Evolutionary conservation across 257 asterid species (phyloP).

Genomic region (Thymus mandschuricus): DNA sequence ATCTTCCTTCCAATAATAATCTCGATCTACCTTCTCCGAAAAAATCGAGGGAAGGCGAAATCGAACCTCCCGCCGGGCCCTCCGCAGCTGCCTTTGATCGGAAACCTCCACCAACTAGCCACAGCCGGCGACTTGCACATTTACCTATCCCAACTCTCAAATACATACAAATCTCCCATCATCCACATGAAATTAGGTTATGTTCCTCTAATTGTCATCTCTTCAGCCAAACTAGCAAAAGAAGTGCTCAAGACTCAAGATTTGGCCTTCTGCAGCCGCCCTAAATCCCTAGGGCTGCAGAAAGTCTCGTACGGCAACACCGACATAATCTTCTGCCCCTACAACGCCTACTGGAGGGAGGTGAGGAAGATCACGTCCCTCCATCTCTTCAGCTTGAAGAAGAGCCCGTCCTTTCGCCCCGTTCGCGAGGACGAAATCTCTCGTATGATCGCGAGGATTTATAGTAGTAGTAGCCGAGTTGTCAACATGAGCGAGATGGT

Average conservation of each 20-base stretch:
- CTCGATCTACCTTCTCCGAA: not conserved
- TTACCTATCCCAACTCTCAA: not conserved
- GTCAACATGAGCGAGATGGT: not conserved
- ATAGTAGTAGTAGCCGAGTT: not conserved
- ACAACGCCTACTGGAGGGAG: conserved; percentile 19
- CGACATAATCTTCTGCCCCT: not conserved
- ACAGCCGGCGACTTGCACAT: not conserved
- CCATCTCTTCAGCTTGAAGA: not conserved
- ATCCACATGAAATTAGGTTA: not conserved
- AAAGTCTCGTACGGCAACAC: not conserved
- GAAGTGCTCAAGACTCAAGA: not conserved
- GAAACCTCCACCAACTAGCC: not conserved
- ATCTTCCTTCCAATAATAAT: not conserved
- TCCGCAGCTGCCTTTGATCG: not conserved
- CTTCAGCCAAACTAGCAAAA: not conserved
- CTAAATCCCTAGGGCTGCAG: not conserved
- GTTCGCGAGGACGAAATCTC: not conserved
- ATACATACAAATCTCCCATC: not conserved
- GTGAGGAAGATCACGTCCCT: not conserved
- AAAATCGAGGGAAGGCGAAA: not conserved
- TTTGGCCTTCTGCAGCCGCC: not conserved
- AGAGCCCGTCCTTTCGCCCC: no score
- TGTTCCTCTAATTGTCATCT: not conserved
- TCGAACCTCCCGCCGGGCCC: not conserved
- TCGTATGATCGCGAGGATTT: not conserved